Base-by-base conservation (phyloP, 2,329 filamentous ascomycete genomes). In the Rachicladosporium sp. region DNA sequence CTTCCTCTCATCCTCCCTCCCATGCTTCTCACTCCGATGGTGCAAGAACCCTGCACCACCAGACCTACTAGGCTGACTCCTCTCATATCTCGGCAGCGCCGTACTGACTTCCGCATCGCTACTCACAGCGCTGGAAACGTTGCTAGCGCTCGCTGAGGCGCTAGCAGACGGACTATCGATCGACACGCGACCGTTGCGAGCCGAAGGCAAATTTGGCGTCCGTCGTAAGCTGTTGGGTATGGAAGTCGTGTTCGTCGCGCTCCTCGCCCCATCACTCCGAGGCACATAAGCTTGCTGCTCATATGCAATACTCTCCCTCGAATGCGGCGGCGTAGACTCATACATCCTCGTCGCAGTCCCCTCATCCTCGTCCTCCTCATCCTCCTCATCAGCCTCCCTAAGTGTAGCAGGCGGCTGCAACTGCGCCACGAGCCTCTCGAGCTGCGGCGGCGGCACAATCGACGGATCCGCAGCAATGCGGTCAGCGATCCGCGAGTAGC, bases 41-140 rank as follows among this genome's bases (percentile, higher is more conserved):
- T 27, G 23, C 23, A 27, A 27, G 23, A 27, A 27, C 23, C 23
- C 23, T 27, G 6, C 23, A 27, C 23, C 23, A 7, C 23, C 23
- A 7, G 7, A 6, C 23, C 23, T 27, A 8, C 23, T 8, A 27
- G 23, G 6, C 23, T 27, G 23, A 27, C 23, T 8, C 23, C 23
- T 27, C 41, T 60, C 55, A 40, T 57, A 57, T 35, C 46, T 55
- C 4, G 57, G 57, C 12, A 59, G 45, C 3, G 56, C 56, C 1
- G 56, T 60, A 2, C 55, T 51, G 36, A 50, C 45, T 41, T 58
- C 55, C 6, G 52, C 55, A 41, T 58, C 56, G 48, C 53, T 57
- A 46, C 50, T 57, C 15, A 56, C 54, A 4, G 50, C 40, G 40
- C 50, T 56, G 6, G 51, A 54, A 31, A 54, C 45, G 41, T 51